Base-by-base conservation (phyloP, 257 asterid genomes). In the Cordia subcordata region DNA sequence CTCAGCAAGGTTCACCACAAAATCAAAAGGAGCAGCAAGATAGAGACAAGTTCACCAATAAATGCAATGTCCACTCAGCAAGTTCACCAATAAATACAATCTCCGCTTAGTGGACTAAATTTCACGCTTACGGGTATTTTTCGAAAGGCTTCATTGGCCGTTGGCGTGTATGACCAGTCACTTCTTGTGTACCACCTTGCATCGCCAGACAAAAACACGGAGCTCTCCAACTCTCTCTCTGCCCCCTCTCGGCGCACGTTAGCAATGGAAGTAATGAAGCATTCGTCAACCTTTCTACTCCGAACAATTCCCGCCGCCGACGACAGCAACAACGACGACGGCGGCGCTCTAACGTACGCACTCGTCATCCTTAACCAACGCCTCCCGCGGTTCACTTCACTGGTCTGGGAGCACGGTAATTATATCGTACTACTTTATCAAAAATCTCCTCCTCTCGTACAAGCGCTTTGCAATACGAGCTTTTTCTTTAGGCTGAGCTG, bases 401-500 rank as follows among this genome's bases (percentile, higher is more conserved):
- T 84, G 70, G 79, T 92, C 0, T 92, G 99, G 99, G 49, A 81
- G 72, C 84, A 86, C 81, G 93, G 98, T 85, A 61, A 68, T 73
- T 42, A 8, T 33, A 67, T 33, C 15, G 49, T 22, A 67, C 1
- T n/a, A 33, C 18, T 6, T 12, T 49, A 42, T 10, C 15, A 42
- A 42, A 42, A 9, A 42, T 13, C 12, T 42, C 47, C 12, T 42
- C 10, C n/a, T n/a, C n/a, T n/a, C n/a, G n/a, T n/a, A n/a, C n/a
- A n/a, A n/a, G n/a, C n/a, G n/a, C 16, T 9, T 27, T 58, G 17
- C 59, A 20, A 17, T 62, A 15, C 14, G n/a, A 46, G 1, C 39
- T 45, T 49, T 47, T 49, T 32, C 47, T 57, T 60, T 14, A 40
- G 27, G 27, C 54, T 49, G 51, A 35, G 14, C n/a, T n/a, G n/a